Evolutionary conservation across 2,329 filamentous ascomycete species (phyloP).

Genomic region (Fusarium hostae): DNA sequence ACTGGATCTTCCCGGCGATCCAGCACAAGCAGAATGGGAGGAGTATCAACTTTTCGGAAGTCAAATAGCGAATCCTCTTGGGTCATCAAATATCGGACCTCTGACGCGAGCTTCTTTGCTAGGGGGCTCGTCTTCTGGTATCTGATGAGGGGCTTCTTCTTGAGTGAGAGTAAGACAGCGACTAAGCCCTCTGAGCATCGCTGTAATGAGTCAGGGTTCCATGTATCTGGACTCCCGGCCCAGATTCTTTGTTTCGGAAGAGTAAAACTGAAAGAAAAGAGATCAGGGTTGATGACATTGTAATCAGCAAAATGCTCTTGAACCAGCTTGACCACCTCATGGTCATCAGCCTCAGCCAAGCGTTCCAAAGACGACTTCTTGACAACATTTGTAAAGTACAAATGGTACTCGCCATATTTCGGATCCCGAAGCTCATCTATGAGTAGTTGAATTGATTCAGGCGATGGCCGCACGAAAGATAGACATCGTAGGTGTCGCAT

Average conservation of each 20-base stretch:
- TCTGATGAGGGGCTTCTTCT: slow-evolving; percentile 95
- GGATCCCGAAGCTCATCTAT: slow-evolving; percentile 96
- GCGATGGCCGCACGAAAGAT: slow-evolving; percentile 90
- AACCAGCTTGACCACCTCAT: slow-evolving; percentile 93
- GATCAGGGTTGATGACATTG: slow-evolving; percentile 91
- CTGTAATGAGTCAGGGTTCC: slow-evolving; percentile 90
- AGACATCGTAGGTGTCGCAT: slow-evolving; percentile 97
- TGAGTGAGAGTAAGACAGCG: slow-evolving; percentile 85
- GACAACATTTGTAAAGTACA: slow-evolving; percentile 97
- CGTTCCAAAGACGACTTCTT: slow-evolving; percentile 96
- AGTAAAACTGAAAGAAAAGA: slow-evolving; percentile 82
- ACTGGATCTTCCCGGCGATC: slow-evolving; percentile 95
- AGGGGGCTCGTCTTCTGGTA: slow-evolving; percentile 92
- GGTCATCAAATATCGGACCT: slow-evolving; percentile 90
- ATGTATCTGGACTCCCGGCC: slow-evolving; percentile 83
- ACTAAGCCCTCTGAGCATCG: slow-evolving; percentile 88
- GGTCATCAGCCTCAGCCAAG: slow-evolving; percentile 94
- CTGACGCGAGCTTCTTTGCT: slow-evolving; percentile 91
- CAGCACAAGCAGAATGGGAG: slow-evolving; percentile 88
- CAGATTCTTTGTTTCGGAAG: slow-evolving; percentile 82
- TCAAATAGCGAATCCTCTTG: slow-evolving; percentile 98
- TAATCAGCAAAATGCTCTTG: slow-evolving; percentile 98
- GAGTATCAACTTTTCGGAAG: slow-evolving; percentile 93
- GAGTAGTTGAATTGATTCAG: slow-evolving; percentile 90
- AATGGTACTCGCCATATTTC: slow-evolving; percentile 96